A percentile compares a stretch with the other conserved stretches of the same genome.
Evolutionary conservation across 768 basidiomycete species (phyloP).

Genomic region (Mycena epipterygia): DNA sequence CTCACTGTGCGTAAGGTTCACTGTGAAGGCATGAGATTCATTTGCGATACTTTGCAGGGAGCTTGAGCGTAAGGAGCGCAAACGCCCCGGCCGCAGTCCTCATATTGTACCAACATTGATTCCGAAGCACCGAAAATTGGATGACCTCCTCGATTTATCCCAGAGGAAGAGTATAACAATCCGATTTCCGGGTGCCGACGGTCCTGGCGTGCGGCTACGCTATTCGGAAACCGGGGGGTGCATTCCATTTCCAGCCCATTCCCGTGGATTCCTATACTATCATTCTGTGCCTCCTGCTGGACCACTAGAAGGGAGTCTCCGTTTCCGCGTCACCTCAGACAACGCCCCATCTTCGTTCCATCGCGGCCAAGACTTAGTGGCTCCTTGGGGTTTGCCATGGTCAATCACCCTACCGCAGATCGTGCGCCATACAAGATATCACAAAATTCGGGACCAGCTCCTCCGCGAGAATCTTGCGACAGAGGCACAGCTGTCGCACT

Average conservation of each 20-base stretch:
- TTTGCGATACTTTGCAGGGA: too few species aligned
- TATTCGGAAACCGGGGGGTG: too few species aligned
- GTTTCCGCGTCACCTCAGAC: background rate
- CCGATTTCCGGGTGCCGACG: too few species aligned
- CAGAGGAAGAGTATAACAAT: too few species aligned
- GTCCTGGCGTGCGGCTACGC: too few species aligned
- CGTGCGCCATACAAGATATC: background rate
- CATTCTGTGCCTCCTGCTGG: background rate
- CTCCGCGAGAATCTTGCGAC: background rate
- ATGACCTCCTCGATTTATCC: too few species aligned
- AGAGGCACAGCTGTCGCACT: background rate
- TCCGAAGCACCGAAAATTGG: too few species aligned
- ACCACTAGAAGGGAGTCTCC: background rate
- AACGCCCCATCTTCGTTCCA: background rate
- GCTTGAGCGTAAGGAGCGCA: too few species aligned
- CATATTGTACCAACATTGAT: too few species aligned
- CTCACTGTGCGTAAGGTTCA: too few species aligned
- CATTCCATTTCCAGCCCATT: background rate
- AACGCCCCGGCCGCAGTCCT: too few species aligned
- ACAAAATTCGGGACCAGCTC: background rate
- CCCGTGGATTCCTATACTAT: background rate
- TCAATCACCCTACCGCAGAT: background rate
- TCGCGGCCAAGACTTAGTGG: background rate
- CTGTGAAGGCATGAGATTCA: too few species aligned
- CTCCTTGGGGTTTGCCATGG: background rate